Conservation (phyloP, 2,329 filamentous ascomycete genomes). For the Aspergillus neotritici region DNA sequence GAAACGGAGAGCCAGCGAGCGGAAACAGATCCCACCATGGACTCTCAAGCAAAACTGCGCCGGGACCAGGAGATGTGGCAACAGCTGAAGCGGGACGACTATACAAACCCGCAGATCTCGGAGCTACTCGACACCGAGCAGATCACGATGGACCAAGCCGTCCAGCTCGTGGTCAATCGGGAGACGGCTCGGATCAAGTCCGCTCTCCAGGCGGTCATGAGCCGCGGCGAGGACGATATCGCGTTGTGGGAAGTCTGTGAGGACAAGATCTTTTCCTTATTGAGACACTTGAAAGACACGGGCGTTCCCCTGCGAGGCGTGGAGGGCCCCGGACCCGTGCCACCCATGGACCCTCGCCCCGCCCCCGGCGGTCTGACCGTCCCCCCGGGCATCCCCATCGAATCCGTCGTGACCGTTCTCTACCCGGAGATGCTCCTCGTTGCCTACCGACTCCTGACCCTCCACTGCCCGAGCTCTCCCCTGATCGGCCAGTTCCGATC, state of each 20-base stretch:
- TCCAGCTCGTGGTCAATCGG: slow-evolving; percentile 23
- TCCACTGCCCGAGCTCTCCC: slow-evolving; percentile 37
- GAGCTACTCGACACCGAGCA: slow-evolving; percentile 8
- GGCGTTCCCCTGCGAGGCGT: too few species aligned
- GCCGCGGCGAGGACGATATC: slow-evolving; percentile 27
- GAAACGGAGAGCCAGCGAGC: background rate
- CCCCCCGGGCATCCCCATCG: slow-evolving; percentile 26
- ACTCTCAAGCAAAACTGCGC: background rate
- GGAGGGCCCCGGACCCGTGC: background rate
- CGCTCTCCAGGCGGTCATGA: slow-evolving; percentile 24
- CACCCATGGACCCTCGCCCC: background rate
- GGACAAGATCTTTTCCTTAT: slow-evolving; percentile 36
- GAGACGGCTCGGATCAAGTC: slow-evolving; percentile 29
- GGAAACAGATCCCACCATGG: background rate
- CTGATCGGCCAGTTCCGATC: slow-evolving; percentile 38
- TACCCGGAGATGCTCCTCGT: slow-evolving; percentile 40
- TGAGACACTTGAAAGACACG: slow-evolving; percentile 22
- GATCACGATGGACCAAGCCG: slow-evolving; percentile 17
- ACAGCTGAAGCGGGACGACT: background rate
- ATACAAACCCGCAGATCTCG: slow-evolving; percentile 4
- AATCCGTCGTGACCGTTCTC: slow-evolving; percentile 29
- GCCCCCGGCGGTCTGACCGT: slow-evolving; percentile 22
- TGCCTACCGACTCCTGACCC: slow-evolving; percentile 37
- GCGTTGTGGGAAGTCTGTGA: slow-evolving; percentile 38
- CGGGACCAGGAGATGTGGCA: background rate